Base-by-base conservation (phyloP, 768 basidiomycete genomes). In the Phallus indusiatus region DNA sequence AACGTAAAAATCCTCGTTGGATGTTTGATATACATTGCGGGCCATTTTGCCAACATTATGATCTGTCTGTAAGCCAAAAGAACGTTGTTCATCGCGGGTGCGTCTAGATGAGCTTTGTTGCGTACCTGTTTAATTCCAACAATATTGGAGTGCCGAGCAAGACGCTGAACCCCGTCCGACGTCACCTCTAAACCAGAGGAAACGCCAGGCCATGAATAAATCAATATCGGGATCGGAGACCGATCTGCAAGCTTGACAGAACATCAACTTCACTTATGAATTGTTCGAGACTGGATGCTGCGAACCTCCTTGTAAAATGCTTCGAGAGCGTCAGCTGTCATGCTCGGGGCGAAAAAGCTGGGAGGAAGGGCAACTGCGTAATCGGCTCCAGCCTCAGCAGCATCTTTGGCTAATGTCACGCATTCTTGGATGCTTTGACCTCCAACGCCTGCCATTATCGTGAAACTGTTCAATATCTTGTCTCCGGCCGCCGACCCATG, bases 401-500 rank as follows among this genome's bases (percentile, higher is more conserved):
- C 92, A 68, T 88, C 84, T 36, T 79, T 79, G 61, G 81, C 81
- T 21, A 94, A 74, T 60, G 84, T 76, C 50, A 95, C 75, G 37
- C 90, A 90, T 68, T 90, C 91, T 54, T 87, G 80, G 10, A 90
- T 92, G 70, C 88, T 89, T 42, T 84, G 84, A 12, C 83, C 83
- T 5, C 92, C 90, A n/a, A 90, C 90, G 48, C 93, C 94, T 55
- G 81, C 85, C 64, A 94, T 83, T 56, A 92, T 75, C n/a, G 91
- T 90, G 11, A 85, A 71, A 46, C 78, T 64, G 17, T 63, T 54
- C 20, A 89, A 71, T 1, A 80, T 82, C 12, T 72, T 72, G 66
- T 95, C 90, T 51, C 28, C 28, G 28, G 28, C 28, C 28, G 28
- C 28, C 28, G 28, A 3, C 28, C 28, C 28, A 28, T 28, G 28